Percentiles rank a stretch among this genome's conserved stretches.
phyloP scores from a whole-genome alignment of 83 land plant genomes.

The Picea abies region DNA sequence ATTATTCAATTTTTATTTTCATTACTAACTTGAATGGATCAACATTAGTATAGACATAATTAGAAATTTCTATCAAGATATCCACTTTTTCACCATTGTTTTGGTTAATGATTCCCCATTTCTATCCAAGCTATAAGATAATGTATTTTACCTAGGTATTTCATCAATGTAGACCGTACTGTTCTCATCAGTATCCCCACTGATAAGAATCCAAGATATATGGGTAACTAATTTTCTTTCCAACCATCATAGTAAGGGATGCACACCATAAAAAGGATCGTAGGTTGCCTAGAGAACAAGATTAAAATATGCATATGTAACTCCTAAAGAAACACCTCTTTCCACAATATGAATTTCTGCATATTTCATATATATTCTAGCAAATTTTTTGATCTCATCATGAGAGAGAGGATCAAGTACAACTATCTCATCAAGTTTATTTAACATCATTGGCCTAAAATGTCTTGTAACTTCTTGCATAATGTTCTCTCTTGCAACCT shows the following conservation, averaged over 20 bases:
- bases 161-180: conserved; percentile 93
- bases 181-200: conserved; percentile 90
- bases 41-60: conserved; percentile 20
- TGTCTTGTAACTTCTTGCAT: conserved; percentile 85
- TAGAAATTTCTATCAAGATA: conserved; percentile 70
- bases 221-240: conserved; percentile 94
- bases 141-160: conserved; percentile 30
- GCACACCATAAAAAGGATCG: conserved; percentile 95
- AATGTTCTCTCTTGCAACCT: conserved; percentile 69
- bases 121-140: conserved; percentile 67
- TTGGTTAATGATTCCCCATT: conserved; percentile 89
- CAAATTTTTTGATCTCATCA: conserved; percentile 81
- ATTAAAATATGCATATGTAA: conserved; percentile 87
- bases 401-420: conserved; percentile 91
- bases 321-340: conserved; percentile 89
- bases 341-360: conserved; percentile 89
- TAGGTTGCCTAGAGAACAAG: conserved; percentile 75
- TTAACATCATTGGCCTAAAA: conserved; percentile 90
- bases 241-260: conserved; percentile 92
- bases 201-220: conserved; percentile 83
- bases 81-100: conserved; percentile 75
- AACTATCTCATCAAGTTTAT: conserved; percentile 91
- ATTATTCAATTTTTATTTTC: no score
- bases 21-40: no score
- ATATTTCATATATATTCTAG: conserved; percentile 91